These are phyloP conservation scores for Pseudonitzschia multistriata DNA, from an alignment of 108 stramenopile species.

Conservation along the genomic window DNA sequence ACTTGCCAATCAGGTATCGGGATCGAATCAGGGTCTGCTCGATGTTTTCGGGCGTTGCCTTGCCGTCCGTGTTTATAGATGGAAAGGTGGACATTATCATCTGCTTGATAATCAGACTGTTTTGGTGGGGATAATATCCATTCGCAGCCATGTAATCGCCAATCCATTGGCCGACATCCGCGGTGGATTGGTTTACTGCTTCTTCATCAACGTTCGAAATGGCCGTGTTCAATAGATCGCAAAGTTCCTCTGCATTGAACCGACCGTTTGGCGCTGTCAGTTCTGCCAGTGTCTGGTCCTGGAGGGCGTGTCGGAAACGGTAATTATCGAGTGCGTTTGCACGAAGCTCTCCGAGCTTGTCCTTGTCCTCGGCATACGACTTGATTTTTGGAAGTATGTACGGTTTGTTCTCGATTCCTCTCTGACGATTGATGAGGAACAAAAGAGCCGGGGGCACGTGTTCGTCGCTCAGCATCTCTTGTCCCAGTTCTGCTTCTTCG, in stretches of 20 bases:
- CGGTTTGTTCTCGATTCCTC: constrained; percentile 26
- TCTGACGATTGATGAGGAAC: constrained; percentile 24
- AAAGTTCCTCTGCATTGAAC: constrained; percentile 21
- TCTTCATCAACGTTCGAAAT: constrained; percentile 8
- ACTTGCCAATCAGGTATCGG: constrained; percentile 1
- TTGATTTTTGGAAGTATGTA: constrained; percentile 28
- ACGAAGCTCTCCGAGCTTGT: constrained; percentile 19
- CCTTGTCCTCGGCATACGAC: constrained; percentile 49
- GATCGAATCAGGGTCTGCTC: constrained; percentile 13
- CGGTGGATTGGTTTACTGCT: constrained; percentile 8
- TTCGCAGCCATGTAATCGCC: constrained; percentile 45
- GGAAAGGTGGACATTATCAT: constrained; percentile 52
- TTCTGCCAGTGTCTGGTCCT: constrained; percentile 26
- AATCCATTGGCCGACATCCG: constrained; percentile 46
- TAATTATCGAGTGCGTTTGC: constrained; percentile 23
- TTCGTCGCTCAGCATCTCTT: constrained; percentile 35
- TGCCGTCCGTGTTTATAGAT: constrained; percentile 17
- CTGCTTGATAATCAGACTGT: constrained; percentile 39
- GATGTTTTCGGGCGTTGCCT: constrained; percentile 36
- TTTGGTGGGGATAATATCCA: constrained; percentile 40
- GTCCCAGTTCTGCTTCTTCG: constrained; percentile 43
- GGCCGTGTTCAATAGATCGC: constrained; percentile 22
- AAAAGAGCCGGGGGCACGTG: constrained; percentile 35
- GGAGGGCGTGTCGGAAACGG: constrained; percentile 16
- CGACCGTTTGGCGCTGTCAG: constrained; percentile 18